phyloP scores from a whole-genome alignment of 1,284 basidiomycete species.

The Ceratobasidium sp. region DNA sequence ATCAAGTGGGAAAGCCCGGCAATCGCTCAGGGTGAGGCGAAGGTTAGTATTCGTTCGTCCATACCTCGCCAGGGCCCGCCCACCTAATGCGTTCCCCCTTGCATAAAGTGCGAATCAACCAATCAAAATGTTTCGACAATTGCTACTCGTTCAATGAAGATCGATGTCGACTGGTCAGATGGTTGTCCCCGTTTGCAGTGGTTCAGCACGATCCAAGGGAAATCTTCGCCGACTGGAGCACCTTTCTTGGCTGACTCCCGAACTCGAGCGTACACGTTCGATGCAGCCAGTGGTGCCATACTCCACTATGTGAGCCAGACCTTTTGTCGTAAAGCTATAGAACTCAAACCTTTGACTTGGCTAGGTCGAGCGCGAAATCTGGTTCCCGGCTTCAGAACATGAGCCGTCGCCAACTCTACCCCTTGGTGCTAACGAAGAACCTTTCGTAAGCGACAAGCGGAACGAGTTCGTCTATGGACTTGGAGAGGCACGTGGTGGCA shows the following conservation, averaged over 20 bases:
- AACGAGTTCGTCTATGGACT: constrained; percentile 42
- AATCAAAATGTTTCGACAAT: constrained; percentile 12
- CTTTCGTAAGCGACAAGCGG: constrained; percentile 36
- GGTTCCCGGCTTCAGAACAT: constrained; percentile 39
- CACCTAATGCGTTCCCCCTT: too few relatives aligned
- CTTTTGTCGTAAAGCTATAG: not conserved
- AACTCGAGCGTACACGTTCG: constrained; percentile 44
- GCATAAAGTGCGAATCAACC: not conserved
- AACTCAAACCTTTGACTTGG: not conserved
- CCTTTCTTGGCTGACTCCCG: constrained; percentile 35
- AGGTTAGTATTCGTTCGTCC: not conserved
- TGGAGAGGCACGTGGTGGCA: constrained; percentile 37
- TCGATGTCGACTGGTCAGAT: constrained; percentile 40
- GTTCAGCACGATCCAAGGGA: constrained; percentile 32
- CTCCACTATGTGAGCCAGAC: constrained; percentile 34
- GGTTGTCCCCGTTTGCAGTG: constrained; percentile 40
- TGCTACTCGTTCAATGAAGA: constrained; percentile 23
- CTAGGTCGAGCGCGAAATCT: constrained; percentile 39
- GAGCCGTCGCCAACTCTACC: constrained; percentile 33
- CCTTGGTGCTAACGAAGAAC: constrained; percentile 17
- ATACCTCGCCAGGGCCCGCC: too few relatives aligned
- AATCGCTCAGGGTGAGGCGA: too few relatives aligned
- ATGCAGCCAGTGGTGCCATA: constrained; percentile 32
- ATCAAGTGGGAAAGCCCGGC: constrained; percentile 31
- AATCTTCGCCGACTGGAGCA: constrained; percentile 7